These are phyloP conservation scores for Lagenidium giganteum DNA, from an alignment of 352 stramenopile species.

Conservation along the genomic window DNA sequence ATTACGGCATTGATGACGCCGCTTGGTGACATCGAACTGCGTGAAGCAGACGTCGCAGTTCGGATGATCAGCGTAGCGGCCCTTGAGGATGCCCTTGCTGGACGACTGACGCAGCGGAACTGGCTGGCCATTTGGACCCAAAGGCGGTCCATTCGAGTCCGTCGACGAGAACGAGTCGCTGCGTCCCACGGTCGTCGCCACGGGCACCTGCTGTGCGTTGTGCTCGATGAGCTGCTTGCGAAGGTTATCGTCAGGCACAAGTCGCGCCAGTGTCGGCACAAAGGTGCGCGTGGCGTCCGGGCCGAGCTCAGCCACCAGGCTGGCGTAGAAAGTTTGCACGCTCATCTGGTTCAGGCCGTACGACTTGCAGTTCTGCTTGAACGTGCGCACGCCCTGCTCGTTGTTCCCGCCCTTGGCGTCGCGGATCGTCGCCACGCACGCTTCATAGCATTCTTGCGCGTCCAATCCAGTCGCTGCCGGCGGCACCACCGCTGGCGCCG, in stretches of 20 bases:
- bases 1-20: constrained; percentile 56
- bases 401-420: constrained; percentile 40
- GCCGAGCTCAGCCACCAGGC: constrained; percentile 43
- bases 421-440: constrained; percentile 54
- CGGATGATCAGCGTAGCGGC: constrained; percentile 64
- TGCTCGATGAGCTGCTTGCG: constrained; percentile 47
- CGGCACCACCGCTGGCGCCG: constrained; percentile 28
- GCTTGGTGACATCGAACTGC: constrained; percentile 55
- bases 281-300: constrained; percentile 30
- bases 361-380: constrained; percentile 58
- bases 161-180: constrained; percentile 34
- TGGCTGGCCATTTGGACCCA: constrained; percentile 5
- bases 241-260: constrained; percentile 48
- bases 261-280: constrained; percentile 37
- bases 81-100: constrained; percentile 50
- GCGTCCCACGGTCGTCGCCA: background rate
- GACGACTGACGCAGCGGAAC: background rate
- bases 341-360: constrained; percentile 56
- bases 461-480: constrained; percentile 39
- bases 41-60: constrained; percentile 62
- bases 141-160: constrained; percentile 19
- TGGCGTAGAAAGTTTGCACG: constrained; percentile 46
- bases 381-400: constrained; percentile 45
- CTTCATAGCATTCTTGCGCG: constrained; percentile 47
- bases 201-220: constrained; percentile 24